Evolutionary conservation across 345 rosid genomes (phyloP).

Genomic region (Boechera retrofracta): DNA sequence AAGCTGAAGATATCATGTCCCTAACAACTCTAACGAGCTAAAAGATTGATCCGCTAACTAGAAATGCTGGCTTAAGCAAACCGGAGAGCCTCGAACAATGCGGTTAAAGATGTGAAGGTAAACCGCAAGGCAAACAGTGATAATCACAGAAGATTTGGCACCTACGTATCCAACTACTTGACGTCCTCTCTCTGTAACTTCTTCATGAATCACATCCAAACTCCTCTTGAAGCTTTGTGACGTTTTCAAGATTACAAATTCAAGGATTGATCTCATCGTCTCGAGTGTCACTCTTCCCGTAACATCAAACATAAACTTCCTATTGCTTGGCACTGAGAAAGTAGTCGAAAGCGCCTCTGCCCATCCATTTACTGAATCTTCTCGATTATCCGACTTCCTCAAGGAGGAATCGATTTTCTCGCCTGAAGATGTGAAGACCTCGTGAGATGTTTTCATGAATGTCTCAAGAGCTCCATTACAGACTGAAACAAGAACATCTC

Average conservation of each 20-base stretch:
- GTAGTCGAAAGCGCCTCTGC: slow-evolving; percentile 58
- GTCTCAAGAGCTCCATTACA: slow-evolving; percentile 90
- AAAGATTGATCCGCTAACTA: neutral
- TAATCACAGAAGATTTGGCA: slow-evolving; percentile 72
- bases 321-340: slow-evolving; percentile 73
- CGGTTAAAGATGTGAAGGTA: slow-evolving; percentile 61
- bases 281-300: slow-evolving; percentile 91
- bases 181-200: slow-evolving; percentile 66
- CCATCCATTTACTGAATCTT: slow-evolving; percentile 55
- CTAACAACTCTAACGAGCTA: slow-evolving; percentile 29
- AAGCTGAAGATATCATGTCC: slow-evolving; percentile 16
- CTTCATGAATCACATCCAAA: slow-evolving; percentile 54
- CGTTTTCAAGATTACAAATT: slow-evolving; percentile 66
- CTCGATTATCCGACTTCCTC: slow-evolving; percentile 4
- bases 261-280: slow-evolving; percentile 69
- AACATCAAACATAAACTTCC: slow-evolving; percentile 81
- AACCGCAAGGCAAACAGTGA: slow-evolving; percentile 81
- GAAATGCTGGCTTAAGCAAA: slow-evolving; percentile 31
- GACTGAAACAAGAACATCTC: slow-evolving; percentile 71
- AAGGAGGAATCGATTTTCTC: neutral
- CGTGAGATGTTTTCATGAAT: slow-evolving; percentile 76
- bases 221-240: slow-evolving; percentile 64
- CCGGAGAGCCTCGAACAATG: slow-evolving; percentile 21
- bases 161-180: slow-evolving; percentile 73
- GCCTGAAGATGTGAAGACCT: slow-evolving; percentile 55